These are phyloP conservation scores for Asterella californica DNA, from an alignment of 225 moss, liverwort and hornwort species.

Conservation along the genomic window DNA sequence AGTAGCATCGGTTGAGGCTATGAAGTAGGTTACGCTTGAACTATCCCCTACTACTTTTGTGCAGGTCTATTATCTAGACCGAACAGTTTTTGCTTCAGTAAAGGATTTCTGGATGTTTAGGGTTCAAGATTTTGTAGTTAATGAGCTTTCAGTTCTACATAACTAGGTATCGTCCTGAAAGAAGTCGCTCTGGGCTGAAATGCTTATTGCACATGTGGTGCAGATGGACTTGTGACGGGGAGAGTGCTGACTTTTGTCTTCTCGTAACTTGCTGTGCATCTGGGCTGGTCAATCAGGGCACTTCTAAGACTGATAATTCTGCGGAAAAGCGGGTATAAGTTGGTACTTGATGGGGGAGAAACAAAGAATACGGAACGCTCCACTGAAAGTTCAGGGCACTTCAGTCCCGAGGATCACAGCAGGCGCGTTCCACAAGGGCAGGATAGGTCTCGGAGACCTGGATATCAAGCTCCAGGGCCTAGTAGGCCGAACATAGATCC, in stretches of 20 bases:
- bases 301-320: conserved; percentile 72
- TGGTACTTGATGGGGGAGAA: conserved; percentile 88
- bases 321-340: conserved; percentile 68
- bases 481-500: conserved; percentile 25
- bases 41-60: neutral
- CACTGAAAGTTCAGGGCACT: conserved; percentile 8
- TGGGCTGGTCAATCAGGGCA: conserved; percentile 54
- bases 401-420: conserved; percentile 4
- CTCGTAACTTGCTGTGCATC: conserved; percentile 20
- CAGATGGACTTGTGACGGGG: conserved; percentile 26
- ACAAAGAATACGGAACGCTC: conserved; percentile 51
- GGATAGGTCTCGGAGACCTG: conserved; percentile 14
- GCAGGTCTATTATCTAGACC: neutral
- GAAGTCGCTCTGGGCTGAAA: conserved; percentile 1
- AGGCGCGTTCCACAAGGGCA: conserved; percentile 7
- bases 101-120: neutral
- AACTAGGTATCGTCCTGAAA: neutral
- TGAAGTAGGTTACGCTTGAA: conserved; percentile 60
- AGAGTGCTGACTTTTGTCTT: conserved; percentile 18
- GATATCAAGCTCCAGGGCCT: neutral
- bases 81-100: neutral
- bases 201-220: conserved; percentile 23
- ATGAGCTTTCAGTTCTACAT: neutral
- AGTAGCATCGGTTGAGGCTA: conserved; percentile 79
- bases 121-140: no score